Base-by-base conservation (phyloP, 2,329 filamentous ascomycete species). In the Paracorniculantispora psalliotae region DNA sequence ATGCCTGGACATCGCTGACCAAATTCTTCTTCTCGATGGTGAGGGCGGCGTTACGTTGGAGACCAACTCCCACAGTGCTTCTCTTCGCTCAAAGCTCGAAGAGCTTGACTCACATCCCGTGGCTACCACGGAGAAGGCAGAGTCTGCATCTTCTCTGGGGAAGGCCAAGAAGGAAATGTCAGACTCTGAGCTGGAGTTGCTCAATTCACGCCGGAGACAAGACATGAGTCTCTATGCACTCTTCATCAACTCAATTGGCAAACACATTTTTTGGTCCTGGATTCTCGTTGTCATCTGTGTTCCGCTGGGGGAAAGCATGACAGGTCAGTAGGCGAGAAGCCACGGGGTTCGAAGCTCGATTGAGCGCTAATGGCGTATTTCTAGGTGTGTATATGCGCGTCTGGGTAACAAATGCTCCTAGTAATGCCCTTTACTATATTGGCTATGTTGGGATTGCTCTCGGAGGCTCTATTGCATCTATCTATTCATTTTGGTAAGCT, bases 341-440 rank as follows among this genome's bases (percentile, higher is more conserved):
- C n/a, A n/a, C n/a, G n/a, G n/a, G n/a, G n/a, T n/a, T n/a, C n/a
- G n/a, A n/a, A n/a, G n/a, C n/a, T n/a, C n/a, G n/a, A n/a, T n/a
- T n/a, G n/a, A n/a, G n/a, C n/a, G n/a, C n/a, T n/a, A n/a, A n/a
- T n/a, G n/a, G n/a, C n/a, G n/a, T n/a, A n/a, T 19, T 19, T 43
- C 15, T 8, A 44, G 37, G 39, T 23, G 35, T 54, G 15, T 54
- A 54, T 30, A 44, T 54, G 17, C 51, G 51, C 7, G 39, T 54
- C 9, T 54, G 51, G 51, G 51, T 54, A n/a, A 30, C 35, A 12
- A 54, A 54, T 19, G 51, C 51, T n/a, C 37, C 51, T 23, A 44
- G 37, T 10, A 26, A 19, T 39, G 21, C 51, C 4, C 39, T 54
- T 3, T 54, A 54, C 10, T 54, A 54, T 35, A 54, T 54, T 44